phyloP scores from a whole-genome alignment of 208 protist genomes.

The Leptomonas pyrrhocoris region DNA sequence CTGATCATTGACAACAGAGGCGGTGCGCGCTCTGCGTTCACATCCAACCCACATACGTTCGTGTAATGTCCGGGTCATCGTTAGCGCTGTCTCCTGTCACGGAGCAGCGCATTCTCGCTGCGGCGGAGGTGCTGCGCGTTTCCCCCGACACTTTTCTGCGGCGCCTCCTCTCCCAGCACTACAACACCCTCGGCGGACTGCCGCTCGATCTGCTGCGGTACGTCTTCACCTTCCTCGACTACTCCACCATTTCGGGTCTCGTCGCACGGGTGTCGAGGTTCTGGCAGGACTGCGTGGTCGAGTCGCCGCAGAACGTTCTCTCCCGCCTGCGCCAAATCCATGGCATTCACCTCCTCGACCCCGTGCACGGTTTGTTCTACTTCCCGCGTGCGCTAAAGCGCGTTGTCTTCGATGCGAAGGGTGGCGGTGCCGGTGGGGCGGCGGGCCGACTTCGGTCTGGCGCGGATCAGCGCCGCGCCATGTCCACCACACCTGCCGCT shows the following conservation, averaged over 20 bases:
- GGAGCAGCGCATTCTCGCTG: slow-evolving; percentile 31
- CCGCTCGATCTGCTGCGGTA: slow-evolving; percentile 38
- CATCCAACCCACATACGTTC: background rate
- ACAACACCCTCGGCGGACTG: slow-evolving; percentile 49
- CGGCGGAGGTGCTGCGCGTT: slow-evolving; percentile 37
- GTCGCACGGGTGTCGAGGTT: slow-evolving; percentile 31
- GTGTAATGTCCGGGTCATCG: slow-evolving; percentile 19
- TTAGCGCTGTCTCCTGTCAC: slow-evolving; percentile 26
- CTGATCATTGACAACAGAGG: no score
- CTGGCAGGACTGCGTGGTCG: slow-evolving; percentile 37
- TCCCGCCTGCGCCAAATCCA: slow-evolving; percentile 43
- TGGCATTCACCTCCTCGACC: slow-evolving; percentile 55
- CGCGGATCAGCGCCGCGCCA: background rate
- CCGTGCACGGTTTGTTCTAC: slow-evolving; percentile 51
- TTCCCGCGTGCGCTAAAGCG: slow-evolving; percentile 52
- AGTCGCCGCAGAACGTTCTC: slow-evolving; percentile 36
- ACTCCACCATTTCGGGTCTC: slow-evolving; percentile 43
- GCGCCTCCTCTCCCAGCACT: slow-evolving; percentile 38
- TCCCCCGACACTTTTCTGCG: slow-evolving; percentile 34
- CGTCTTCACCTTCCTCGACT: slow-evolving; percentile 54
- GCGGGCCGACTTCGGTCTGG: background rate
- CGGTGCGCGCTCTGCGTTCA: no score
- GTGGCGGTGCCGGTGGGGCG: background rate
- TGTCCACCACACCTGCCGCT: background rate
- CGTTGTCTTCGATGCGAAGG: slow-evolving; percentile 32